Evolutionary conservation across 345 rosid genomes (phyloP), one percentile per base, ranked within the genome.

Genomic region (Eucalyptus polyanthemos): DNA sequence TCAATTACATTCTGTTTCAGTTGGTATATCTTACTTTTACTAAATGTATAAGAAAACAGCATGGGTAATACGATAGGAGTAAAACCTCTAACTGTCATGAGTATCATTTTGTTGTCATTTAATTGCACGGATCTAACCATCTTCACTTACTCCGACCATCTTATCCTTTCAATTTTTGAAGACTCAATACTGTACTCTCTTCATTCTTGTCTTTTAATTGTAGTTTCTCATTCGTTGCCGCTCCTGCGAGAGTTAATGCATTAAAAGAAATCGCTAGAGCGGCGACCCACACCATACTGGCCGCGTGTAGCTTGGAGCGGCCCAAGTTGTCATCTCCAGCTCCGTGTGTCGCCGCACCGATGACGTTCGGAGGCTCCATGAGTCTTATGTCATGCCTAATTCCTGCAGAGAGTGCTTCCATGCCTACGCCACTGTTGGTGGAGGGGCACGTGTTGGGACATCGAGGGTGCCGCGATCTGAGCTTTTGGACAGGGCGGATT

Each of bases 261-360:
- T 94, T 94, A 87, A 95, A 94, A 91, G 93, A 89, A 90, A 91
- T 94, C 10, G 95, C 95, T 3, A 91, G 95, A 90, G 89, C 87
- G 51, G 92, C 94, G 31, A 95, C 95, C 3, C 95, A 94, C 85
- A 89, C 95, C 72, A 89, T 92, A 80, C 89, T 93, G 93, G 95
- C 93, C 21, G 93, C 93, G 6, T 94, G 93, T 88, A 92, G 94
- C 47, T 89, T 93, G 51, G 92, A 89, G 90, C 94, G 91, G 34
- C 90, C 94, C 22, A 90, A 92, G 89, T 86, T 21, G 58, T 81
- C 34, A n/a, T 51, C 47, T 89, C 50, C 21, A 45, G 89, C 50
- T 53, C 88, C 2, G 87, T 53, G 24, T 93, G 94, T 89, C 88
- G 87, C 21, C 96, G 94, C 89, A 49, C 88, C 16, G 90, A 90